A percentile compares a stretch with the other conserved stretches of the same genome.
phyloP scores from a whole-genome alignment of 768 basidiomycete genomes.

The Podaxis sp. region DNA sequence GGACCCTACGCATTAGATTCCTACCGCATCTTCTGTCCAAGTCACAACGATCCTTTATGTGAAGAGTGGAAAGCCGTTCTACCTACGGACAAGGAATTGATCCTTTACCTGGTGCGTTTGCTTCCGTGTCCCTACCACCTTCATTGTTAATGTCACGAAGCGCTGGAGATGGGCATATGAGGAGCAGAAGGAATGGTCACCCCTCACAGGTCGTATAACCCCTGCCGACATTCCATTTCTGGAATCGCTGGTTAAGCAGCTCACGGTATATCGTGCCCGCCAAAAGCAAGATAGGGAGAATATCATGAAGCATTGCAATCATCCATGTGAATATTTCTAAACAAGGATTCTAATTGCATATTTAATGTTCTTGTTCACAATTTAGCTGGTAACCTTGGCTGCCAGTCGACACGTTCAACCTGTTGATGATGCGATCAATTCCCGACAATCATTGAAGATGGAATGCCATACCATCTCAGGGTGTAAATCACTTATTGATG shows the following conservation, averaged over 20 bases:
- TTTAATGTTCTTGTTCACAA: conserved; percentile 23
- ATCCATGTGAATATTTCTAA: not conserved
- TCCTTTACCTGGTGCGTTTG: conserved; percentile 59
- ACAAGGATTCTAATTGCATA: not conserved
- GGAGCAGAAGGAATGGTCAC: conserved; percentile 50
- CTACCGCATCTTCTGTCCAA: conserved; percentile 66
- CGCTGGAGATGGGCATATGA: conserved; percentile 72
- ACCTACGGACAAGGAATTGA: conserved; percentile 68
- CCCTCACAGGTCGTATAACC: conserved; percentile 39
- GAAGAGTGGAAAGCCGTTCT: conserved; percentile 63
- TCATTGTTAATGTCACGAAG: conserved; percentile 28
- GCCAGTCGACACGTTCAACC: conserved; percentile 64
- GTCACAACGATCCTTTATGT: conserved; percentile 26
- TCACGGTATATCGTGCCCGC: not conserved
- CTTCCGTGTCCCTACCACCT: not conserved
- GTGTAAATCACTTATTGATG: conserved; percentile 57
- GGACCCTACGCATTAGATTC: conserved; percentile 76
- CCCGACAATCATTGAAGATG: not conserved
- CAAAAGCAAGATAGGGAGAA: not conserved
- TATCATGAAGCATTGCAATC: not conserved
- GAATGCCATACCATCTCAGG: conserved; percentile 65
- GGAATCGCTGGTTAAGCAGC: conserved; percentile 35
- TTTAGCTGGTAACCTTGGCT: conserved; percentile 38
- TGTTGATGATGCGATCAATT: conserved; percentile 20
- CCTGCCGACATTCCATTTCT: conserved; percentile 37